Base-by-base conservation (phyloP, 257 asterid genomes). In the Phtheirospermum japonicum region DNA sequence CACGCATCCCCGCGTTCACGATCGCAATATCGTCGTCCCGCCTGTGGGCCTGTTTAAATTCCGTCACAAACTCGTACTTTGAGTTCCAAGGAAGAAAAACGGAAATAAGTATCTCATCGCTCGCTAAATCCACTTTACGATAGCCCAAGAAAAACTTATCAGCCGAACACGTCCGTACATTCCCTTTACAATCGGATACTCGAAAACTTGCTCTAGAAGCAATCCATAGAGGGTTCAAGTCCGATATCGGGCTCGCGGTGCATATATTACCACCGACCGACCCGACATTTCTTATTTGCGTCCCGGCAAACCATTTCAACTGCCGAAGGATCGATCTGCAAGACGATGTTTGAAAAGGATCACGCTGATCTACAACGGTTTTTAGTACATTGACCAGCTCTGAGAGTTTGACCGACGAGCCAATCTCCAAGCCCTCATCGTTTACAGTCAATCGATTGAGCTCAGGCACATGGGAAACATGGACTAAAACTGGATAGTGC, bases 171-270 rank as follows among this genome's bases (percentile, higher is more conserved):
- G 76, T 75, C 66, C 99, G 68, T 33, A 69, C 73, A 40, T 79
- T 84, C 49, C 96, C 96, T 73, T 19, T 83, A 74, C 69, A 60
- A 73, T 89, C 95, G 33, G 84, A 76, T 51, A 83, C 81, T 61
- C 52, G 75, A 64, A 92, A 89, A 58, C 31, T 83, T 31, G 97
- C 99, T 73, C 97, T 69, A 48, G 82, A 69, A 65, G 97, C 89
- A 82, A 92, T 89, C 97, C 93, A 89, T 40, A 92, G 80, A 73
- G 99, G 99, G 79, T 92, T 92, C 63, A 92, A 79, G 65, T 92
- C 99, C 18, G 99, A 92, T 76, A 89, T 92, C 62, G 99, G 99
- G 78, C 99, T 92, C 1, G 99, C 99, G 59, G 97, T 89, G 70
- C 97, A 92, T 61, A 92, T 86, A 82, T 92, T 92, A 61, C 99